Evolutionary conservation across 306 rosid genomes (phyloP), one percentile per base, ranked within the genome.

Genomic region (Lagenaria siceraria): DNA sequence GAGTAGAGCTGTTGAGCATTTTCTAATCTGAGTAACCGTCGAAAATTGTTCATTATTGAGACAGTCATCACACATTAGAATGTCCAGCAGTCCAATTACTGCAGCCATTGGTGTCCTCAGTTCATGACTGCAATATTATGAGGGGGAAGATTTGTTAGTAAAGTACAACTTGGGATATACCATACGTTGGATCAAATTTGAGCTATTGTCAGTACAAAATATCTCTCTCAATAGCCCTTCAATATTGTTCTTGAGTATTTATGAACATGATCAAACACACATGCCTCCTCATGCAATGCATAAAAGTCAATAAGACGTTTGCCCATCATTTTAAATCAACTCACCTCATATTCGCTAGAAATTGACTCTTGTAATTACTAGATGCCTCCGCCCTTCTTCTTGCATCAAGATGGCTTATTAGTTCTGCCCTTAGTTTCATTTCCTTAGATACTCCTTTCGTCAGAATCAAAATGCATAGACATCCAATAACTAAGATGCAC

Each of bases 71-170:
- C 89, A 88, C 84, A 96, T 92, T 31, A 96, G 98, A 83, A 96
- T 96, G 91, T 96, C 99, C 56, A 96, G 91, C 84, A 96, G 81
- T 59, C 99, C 99, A 46, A 96, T 96, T 69, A 96, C 99, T 25
- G 99, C 99, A 48, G 99, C 99, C 99, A 92, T 96, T 3, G 99
- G 99, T 10, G 99, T 96, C 91, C 99, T 88, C 81, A 96, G 81
- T 78, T 96, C 99, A 84, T 96, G 99, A 83, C 98, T 96, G 94
- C 59, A 68, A 81, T 52, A 52, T 73, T 84, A 21, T 56, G 61
- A 81, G 79, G 40, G 19, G 38, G 43, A 12, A 22, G 38, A 17
- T 71, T 52, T 8, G 7, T 76, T 61, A 29, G n/a, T 25, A 27
- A 11, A 42, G 49, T 40, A 38, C 15, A 75, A 78, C 70, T 69